Conservation (phyloP, 768 basidiomycete genomes). For the Mycena haematopus region DNA sequence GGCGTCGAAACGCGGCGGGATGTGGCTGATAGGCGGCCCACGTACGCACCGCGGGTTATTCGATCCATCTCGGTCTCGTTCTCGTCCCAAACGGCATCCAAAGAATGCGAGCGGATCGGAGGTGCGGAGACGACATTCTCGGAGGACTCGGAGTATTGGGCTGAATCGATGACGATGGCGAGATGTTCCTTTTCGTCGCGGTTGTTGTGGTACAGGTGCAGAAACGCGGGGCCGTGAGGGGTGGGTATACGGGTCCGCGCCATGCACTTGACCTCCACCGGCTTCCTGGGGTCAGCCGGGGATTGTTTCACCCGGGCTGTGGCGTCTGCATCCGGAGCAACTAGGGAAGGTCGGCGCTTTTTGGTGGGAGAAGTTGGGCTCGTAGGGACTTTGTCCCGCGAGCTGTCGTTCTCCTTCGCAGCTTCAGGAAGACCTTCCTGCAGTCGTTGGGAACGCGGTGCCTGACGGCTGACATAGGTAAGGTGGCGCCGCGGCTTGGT, state of each 20-base stretch:
- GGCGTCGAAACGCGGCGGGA: conserved; percentile 52
- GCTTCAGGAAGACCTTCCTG: conserved; percentile 44
- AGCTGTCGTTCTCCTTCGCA: conserved; percentile 59
- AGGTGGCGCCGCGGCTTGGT: conserved; percentile 52
- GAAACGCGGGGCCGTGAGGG: conserved; percentile 89
- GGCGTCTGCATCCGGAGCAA: conserved; percentile 34
- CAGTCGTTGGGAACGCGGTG: conserved; percentile 69
- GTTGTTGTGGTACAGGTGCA: conserved; percentile 95
- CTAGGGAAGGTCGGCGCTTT: conserved; percentile 48
- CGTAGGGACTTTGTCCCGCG: conserved; percentile 46
- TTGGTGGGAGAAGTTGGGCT: conserved; percentile 46
- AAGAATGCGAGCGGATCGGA: conserved; percentile 77
- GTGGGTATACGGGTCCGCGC: conserved; percentile 98
- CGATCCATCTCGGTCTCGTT: conserved; percentile 93
- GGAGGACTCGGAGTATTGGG: conserved; percentile 67
- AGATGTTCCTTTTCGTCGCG: conserved; percentile 94
- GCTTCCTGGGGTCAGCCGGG: conserved; percentile 34
- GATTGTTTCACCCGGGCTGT: conserved; percentile 34
- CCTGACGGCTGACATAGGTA: conserved; percentile 77
- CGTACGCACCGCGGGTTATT: conserved; percentile 91
- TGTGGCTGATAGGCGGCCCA: conserved; percentile 76
- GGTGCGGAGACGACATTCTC: conserved; percentile 46
- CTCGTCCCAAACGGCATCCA: conserved; percentile 86
- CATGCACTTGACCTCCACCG: conserved; percentile 87
- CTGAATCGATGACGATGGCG: conserved; percentile 92